Conservation (phyloP, 2,329 filamentous ascomycete genomes). For the Botryosphaeria agaves region DNA sequence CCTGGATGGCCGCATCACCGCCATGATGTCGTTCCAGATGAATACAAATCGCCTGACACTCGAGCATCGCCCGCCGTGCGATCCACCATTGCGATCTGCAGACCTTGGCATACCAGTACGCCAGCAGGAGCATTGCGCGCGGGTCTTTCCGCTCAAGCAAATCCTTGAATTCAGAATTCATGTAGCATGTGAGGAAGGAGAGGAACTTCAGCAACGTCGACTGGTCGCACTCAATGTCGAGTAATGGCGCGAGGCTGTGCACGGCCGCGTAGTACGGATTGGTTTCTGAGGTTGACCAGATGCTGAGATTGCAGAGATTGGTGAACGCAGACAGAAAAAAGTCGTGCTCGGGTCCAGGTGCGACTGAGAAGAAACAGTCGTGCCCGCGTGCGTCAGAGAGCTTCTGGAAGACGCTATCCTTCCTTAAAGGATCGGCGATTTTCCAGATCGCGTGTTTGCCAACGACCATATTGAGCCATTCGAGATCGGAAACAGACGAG, state of each 20-base stretch:
- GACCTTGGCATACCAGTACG: background rate
- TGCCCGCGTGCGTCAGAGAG: background rate
- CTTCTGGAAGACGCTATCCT: background rate
- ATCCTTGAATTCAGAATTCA: background rate
- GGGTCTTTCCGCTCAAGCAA: background rate
- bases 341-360: background rate
- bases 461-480: background rate
- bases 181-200: background rate
- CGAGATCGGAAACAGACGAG: background rate
- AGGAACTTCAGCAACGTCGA: background rate
- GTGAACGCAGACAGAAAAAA: background rate
- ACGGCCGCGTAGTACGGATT: background rate
- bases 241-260: background rate
- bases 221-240: background rate
- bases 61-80: background rate
- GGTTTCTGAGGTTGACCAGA: background rate
- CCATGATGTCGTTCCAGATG: background rate
- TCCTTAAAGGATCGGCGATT: background rate
- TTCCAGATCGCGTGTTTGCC: background rate
- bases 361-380: background rate
- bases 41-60: background rate
- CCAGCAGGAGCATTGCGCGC: background rate
- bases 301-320: slow-evolving; percentile 13
- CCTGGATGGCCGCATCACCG: background rate
- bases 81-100: background rate